phyloP scores from a whole-genome alignment of 177 flowering plant genomes.

The Vitis hybrid region DNA sequence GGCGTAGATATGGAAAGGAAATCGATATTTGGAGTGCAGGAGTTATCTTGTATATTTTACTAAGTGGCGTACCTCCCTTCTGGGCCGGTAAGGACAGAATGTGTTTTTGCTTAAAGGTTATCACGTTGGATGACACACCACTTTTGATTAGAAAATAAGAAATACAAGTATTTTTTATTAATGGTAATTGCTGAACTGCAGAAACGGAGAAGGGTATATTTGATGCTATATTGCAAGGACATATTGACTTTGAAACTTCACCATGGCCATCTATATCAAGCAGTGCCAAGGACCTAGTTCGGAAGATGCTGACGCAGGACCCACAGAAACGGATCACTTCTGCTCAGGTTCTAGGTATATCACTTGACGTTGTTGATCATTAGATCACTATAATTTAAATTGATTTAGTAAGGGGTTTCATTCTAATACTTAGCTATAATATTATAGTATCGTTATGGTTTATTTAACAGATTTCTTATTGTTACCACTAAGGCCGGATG shows the following conservation, averaged over 20 bases:
- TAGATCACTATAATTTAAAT: background rate
- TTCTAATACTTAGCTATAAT: no score
- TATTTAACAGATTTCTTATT: background rate
- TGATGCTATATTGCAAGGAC: conserved; percentile 74
- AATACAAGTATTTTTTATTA: background rate
- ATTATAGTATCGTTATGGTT: no score
- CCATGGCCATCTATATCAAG: conserved; percentile 92
- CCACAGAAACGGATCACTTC: conserved; percentile 77
- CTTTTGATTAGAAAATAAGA: background rate
- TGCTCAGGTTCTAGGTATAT: conserved; percentile 77
- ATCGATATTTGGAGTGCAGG: conserved; percentile 95
- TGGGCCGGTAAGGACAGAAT: conserved; percentile 74
- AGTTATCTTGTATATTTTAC: conserved; percentile 81
- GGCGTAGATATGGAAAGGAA: conserved; percentile 87
- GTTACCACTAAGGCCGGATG: background rate
- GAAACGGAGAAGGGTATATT: conserved; percentile 93
- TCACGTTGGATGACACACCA: background rate
- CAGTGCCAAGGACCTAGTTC: conserved; percentile 83
- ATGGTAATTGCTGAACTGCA: conserved; percentile 44
- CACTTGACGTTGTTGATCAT: background rate
- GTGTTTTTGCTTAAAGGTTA: no score
- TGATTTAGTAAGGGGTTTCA: background rate
- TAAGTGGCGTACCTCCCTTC: conserved; percentile 95
- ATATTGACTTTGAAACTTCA: conserved; percentile 71
- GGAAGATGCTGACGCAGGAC: conserved; percentile 77